Conservation (phyloP, 306 rosid genomes). For the Cucurbita pepo region DNA sequence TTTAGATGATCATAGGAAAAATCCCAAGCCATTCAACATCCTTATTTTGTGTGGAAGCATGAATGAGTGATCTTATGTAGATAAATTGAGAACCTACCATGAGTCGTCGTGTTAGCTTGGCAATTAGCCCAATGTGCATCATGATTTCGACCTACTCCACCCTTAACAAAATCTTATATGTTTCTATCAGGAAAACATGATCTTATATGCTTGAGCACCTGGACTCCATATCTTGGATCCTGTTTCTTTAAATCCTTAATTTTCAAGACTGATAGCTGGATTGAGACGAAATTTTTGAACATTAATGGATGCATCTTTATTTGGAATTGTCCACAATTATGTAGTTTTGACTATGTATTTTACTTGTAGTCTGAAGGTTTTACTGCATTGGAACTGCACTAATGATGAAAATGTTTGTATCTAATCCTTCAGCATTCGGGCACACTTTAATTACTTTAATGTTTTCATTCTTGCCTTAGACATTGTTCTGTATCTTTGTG, state of each 20-base stretch:
- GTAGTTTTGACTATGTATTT: neutral
- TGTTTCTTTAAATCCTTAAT: neutral
- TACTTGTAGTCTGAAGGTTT: neutral
- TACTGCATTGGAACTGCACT: neutral
- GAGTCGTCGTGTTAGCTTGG: neutral
- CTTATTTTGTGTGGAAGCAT: neutral
- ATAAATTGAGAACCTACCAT: neutral
- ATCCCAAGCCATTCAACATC: neutral
- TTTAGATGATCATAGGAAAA: neutral
- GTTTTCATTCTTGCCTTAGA: slow-evolving; percentile 19
- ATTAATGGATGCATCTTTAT: neutral
- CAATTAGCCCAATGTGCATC: neutral
- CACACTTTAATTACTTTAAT: neutral
- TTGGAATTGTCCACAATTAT: neutral
- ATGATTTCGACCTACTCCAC: neutral
- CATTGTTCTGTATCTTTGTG: slow-evolving; percentile 85
- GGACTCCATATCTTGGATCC: neutral
- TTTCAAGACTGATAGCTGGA: neutral
- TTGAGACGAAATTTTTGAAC: neutral
- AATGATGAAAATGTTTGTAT: neutral
- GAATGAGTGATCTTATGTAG: neutral
- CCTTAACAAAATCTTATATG: neutral
- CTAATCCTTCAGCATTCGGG: neutral
- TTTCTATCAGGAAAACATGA: neutral
- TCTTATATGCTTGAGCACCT: neutral